Evolutionary conservation across 768 basidiomycete species (phyloP).

Genomic region (Boletus rubropictus): DNA sequence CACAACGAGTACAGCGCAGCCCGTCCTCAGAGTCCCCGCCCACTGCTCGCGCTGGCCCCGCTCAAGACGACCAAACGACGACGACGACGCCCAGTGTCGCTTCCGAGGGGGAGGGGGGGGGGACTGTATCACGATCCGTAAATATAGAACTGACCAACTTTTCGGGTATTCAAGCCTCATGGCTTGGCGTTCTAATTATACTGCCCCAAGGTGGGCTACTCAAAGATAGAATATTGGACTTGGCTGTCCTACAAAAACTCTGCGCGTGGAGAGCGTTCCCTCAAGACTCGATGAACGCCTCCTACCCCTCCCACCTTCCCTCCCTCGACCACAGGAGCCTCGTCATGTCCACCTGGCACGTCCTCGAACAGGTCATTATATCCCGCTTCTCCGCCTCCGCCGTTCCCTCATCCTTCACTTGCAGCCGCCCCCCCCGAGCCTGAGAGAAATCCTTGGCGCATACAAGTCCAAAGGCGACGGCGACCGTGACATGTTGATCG

Average conservation of each 20-base stretch:
- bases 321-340: conserved; percentile 30
- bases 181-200: conserved; percentile 44
- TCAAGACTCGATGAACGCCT: conserved; percentile 26
- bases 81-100: background rate
- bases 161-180: conserved; percentile 33
- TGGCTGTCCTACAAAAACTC: conserved; percentile 40
- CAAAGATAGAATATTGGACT: conserved; percentile 45
- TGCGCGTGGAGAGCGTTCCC: conserved; percentile 17
- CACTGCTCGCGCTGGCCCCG: background rate
- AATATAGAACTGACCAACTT: conserved; percentile 17
- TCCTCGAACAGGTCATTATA: conserved; percentile 40
- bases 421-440: conserved; percentile 70
- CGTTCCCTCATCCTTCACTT: conserved; percentile 1
- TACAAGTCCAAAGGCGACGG: conserved; percentile 85
- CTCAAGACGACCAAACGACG: background rate
- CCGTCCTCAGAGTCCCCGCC: background rate
- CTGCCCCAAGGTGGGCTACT: conserved; percentile 27
- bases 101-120: background rate
- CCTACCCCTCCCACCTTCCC: conserved; percentile 15
- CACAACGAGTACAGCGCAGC: background rate
- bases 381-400: background rate
- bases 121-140: conserved; percentile 10
- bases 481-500: conserved; percentile 85
- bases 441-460: conserved; percentile 82
- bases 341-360: conserved; percentile 40